Base-by-base conservation (phyloP, 192 early-diverging fungal species). In the Dissophora ornata region DNA sequence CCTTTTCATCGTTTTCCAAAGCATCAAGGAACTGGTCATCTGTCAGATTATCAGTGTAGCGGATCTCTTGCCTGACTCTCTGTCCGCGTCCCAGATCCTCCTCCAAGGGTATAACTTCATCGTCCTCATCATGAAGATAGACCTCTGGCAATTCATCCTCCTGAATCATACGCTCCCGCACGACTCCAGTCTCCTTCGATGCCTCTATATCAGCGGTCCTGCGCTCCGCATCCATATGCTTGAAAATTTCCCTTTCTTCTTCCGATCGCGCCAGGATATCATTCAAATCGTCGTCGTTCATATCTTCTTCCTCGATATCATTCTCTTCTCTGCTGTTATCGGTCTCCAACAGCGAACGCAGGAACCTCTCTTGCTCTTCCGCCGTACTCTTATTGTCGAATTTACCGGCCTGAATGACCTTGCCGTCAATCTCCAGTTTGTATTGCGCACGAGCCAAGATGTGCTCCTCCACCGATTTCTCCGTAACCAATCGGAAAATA, bases 391-490 rank as follows among this genome's bases (percentile, higher is more conserved):
- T 95, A 68, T 98, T 91, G 78, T 99, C 98, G 79, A 99, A 99
- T 83, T 98, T 99, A 54, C 98, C 98, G 45, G 97, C 97, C 81
- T 99, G 97, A 79, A 99, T 99, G 56, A 99, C 94, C 79, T 98
- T 98, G 55, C 94, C 95, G 64, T 99, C 98, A 71, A 99, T 91
- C 62, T 96, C 94, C 34, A 97, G 83, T 79, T 99, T 99, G 82
- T 93, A 94, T 73, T 98, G 94, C 22, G 97, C 97, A 44, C 95
- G 85, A 2, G 90, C 93, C 56, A 99, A 69, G 64, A 99, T 98
- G 49, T 85, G 89, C 81, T 98, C 98, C 79, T 99, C 98, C 44
- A 98, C 90, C 0, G 97, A 94, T 34, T 91, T 91, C 21, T 91
- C 87, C 1, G 96, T 96, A 47, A 99, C 91, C 60, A 99, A 68